Evolutionary conservation across 129 eudicot species (phyloP), one percentile per base, ranked within the genome.

Genomic region (Rutidosis leptorrhynchoides): DNA sequence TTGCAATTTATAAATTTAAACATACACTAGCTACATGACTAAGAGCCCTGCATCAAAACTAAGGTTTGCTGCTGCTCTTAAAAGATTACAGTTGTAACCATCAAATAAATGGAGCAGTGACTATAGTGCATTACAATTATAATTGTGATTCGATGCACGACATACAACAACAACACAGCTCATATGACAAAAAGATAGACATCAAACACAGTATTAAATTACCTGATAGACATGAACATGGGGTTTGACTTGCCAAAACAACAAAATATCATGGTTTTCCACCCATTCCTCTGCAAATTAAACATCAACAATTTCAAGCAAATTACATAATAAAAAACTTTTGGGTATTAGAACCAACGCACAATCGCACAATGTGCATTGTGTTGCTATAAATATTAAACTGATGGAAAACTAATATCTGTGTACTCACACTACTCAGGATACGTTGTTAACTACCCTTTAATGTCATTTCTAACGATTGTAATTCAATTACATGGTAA

Each of bases 231-330:
- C 96, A 74, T 93, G 95, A 73, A 93, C 98, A 67, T 77, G 81
- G 11, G 98, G 96, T 73, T 84, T 86, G 75, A 89, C 98, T 90
- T 93, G 96, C 98, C 98, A 93, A 82, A 93, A 93, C 67, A 93
- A 74, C 55, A 93, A 84, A 68, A 93, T 73, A 64, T 84, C 95
- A 74, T 82, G 87, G 48, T 84, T 86, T 68, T 74, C 80, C 75
- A 82, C 82, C 95, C 90, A 86, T 56, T 82, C 98, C 86, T 93
- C 98, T 93, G 73, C 67, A 75, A 76, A 70, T 24, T 61, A 55
- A 19, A 54, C 48, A 73, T 3, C 24, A 53, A 54, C 7, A 23
- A 21, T 19, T 37, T 54, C 27, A 5, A 37, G 29, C 2, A 55
- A 19, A 54, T 15, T 54, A 28, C 35, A 17, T 43, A n/a, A 64